Evolutionary conservation across 2,329 filamentous ascomycete genomes (phyloP), one percentile per base, ranked within the genome.

Genomic region (Alternaria alternata): DNA sequence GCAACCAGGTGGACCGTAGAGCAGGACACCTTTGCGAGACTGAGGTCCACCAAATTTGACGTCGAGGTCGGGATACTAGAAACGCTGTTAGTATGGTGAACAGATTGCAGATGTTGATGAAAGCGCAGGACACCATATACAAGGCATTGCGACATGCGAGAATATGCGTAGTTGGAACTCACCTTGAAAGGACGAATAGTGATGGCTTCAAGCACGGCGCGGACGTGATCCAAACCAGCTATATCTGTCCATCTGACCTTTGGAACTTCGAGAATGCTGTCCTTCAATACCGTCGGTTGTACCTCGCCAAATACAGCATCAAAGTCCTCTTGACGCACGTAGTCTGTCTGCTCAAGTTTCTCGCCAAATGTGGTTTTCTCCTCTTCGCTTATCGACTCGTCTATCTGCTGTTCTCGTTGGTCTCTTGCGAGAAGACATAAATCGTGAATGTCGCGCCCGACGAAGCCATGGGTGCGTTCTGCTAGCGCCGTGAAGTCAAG

Each of bases 1-100:
- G 80, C 94, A 97, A 4, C 94, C 94, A 0, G 94, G 94, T 0
- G 94, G 94, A 0, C 94, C 94, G 76, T 97, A 97, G 3, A 98
- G 85, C 7, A 98, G 84, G 16, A 97, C 87, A 0, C 94, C 93
- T 73, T 94, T 96, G 57, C 90, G 89, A 0, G 89, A 73, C 48
- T 74, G 72, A 8, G 72, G 67, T 44, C 72, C 74, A 26, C 74
- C 74, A 57, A 78, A 77, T 58, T 75, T 76, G 30, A 62, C 51
- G 47, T 76, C 72, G 3, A 78, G 69, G 51, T 78, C 75, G 32
- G 76, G 76, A 48, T 74, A 71, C 75, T 78, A 49, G 11, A 54
- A n/a, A 22, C 0, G 5, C 5, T 22, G 44, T 68, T 49, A 64
- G 63, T 49, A n/a, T 38, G 4, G 12, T 18, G 22, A 16, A 18